phyloP scores from a whole-genome alignment of 805 yeast genomes.

The Wickerhamomyces bisporus region DNA sequence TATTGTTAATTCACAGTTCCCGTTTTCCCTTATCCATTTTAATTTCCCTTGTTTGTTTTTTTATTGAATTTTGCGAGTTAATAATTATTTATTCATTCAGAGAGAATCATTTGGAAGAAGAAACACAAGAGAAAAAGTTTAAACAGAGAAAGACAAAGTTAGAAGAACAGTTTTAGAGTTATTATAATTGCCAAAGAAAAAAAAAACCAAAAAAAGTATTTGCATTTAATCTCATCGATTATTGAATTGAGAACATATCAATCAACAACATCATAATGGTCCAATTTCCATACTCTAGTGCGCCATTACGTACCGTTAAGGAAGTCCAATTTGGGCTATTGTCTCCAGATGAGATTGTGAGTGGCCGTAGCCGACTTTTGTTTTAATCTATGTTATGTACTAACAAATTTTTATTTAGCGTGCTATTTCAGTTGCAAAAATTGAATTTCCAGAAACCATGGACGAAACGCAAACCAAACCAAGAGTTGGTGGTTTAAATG shows the following conservation, averaged over 20 bases:
- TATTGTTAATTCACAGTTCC: no score
- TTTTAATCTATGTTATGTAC: conserved; percentile 3
- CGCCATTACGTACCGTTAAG: conserved; percentile 94
- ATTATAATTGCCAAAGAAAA: no score
- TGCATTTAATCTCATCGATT: neutral
- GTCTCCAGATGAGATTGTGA: conserved; percentile 88
- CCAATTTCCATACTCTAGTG: conserved; percentile 90
- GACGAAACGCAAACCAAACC: conserved; percentile 94
- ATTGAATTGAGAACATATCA: neutral
- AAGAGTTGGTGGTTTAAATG: conserved; percentile 94
- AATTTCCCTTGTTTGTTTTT: no score
- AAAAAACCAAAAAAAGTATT: neutral
- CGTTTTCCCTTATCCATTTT: no score
- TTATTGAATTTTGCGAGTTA: no score
- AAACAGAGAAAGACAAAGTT: no score
- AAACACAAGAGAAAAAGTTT: no score
- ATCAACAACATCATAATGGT: conserved; percentile 27
- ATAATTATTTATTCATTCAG: no score
- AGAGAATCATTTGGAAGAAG: no score
- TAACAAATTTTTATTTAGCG: conserved; percentile 40
- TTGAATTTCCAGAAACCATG: conserved; percentile 99
- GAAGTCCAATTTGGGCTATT: conserved; percentile 98
- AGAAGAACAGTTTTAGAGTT: no score
- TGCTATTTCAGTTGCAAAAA: conserved; percentile 96
- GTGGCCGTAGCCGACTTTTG: conserved; percentile 13